Evolutionary conservation across 495 filamentous ascomycete species (phyloP).

Genomic region (Aspergillus homomorphus): DNA sequence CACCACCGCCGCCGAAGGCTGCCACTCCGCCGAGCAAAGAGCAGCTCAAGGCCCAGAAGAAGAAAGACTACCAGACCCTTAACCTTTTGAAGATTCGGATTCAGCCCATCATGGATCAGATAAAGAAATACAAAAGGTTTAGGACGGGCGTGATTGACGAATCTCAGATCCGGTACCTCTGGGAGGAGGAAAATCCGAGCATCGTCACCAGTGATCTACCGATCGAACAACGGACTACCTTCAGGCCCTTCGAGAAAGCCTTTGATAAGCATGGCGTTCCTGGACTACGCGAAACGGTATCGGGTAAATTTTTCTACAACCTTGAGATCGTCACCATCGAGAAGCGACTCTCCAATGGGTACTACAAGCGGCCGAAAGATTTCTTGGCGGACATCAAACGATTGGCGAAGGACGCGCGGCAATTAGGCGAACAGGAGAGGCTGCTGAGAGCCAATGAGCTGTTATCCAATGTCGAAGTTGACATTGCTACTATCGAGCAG

Average conservation of each 20-base stretch:
- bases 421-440: slow-evolving; percentile 70
- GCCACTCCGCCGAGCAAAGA: slow-evolving; percentile 59
- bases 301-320: slow-evolving; percentile 88
- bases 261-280: slow-evolving; percentile 71
- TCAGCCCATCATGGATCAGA: slow-evolving; percentile 92
- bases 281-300: slow-evolving; percentile 64
- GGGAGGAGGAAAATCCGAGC: slow-evolving; percentile 78
- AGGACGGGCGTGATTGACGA: slow-evolving; percentile 73
- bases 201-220: slow-evolving; percentile 73
- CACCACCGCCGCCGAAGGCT: slow-evolving; percentile 62
- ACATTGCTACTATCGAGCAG: slow-evolving; percentile 67
- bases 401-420: slow-evolving; percentile 77
- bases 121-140: slow-evolving; percentile 84
- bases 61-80: slow-evolving; percentile 72
- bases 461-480: slow-evolving; percentile 85
- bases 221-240: slow-evolving; percentile 50
- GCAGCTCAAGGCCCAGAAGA: slow-evolving; percentile 74
- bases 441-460: slow-evolving; percentile 85
- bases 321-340: slow-evolving; percentile 91
- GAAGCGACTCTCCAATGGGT: slow-evolving; percentile 90
- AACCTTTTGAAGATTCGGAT: slow-evolving; percentile 84
- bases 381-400: slow-evolving; percentile 82
- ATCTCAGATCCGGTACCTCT: slow-evolving; percentile 68
- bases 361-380: slow-evolving; percentile 83
- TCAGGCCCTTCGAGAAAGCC: slow-evolving; percentile 71